Base-by-base conservation (phyloP, 2,329 filamentous ascomycete species). In the Zalaria obscura region DNA sequence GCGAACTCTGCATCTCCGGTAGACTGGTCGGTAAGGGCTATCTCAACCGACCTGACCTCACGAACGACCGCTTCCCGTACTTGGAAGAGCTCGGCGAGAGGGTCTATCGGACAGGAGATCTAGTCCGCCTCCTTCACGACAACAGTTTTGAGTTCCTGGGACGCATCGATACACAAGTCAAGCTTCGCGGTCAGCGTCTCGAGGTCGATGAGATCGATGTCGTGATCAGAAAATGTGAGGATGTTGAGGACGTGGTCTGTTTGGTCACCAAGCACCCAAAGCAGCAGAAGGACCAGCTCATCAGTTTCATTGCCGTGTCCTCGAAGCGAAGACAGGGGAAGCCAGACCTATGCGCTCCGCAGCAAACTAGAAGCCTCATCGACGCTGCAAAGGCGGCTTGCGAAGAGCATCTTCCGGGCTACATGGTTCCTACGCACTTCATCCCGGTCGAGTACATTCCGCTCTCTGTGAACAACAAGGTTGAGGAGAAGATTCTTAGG, bases 131-230 rank as follows among this genome's bases (percentile, higher is more conserved):
- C 10, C 63, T 93, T 5, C 70, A 86, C 40, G 82, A 95, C 56
- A 78, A 76, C 1, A 85, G 80, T 35, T 88, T 94, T 49, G 82
- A 89, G 42, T 95, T 95, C 55, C 68, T 93, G 2, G 88, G 89
- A 3, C 76, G 89, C 9, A 82, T 81, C 4, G 89, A 96, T 55
- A 86, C 93, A 42, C 88, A 96, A 60, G 80, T 94, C 47, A 96
- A 96, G 57, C 70, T 95, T 3, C 77, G 89, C 7, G 88, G 88
- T 0, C 88, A 95, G 57, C 72, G 88, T 9, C 70, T 96, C 1
- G 89, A 96, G 54, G 81, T 93, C 45, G 83, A 81, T 1, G 88
- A 96, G 63, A 93, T 95, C 58, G 91, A 93, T 50, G 79, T 88
- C 38, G 75, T 82, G 5, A 85, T 94, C 51, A 78, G 76, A 37